A percentile compares a stretch with the other conserved stretches of the same genome.
Conservation (phyloP, 176 grass and related monocot species). For the Carex parvula region DNA sequence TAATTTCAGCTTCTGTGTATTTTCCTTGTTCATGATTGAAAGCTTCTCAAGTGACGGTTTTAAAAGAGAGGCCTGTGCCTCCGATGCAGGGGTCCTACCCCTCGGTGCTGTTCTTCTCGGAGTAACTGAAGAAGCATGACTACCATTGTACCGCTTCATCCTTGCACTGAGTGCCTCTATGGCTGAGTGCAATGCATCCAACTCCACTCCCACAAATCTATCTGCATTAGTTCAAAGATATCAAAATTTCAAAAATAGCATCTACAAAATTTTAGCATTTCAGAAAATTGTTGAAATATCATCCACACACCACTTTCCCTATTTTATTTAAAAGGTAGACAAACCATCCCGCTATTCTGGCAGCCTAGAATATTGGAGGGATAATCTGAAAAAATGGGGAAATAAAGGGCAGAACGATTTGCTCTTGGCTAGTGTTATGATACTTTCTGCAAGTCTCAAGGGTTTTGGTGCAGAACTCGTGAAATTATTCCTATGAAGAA, state of each 20-base stretch:
- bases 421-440: neutral
- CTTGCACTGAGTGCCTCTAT: slow-evolving; percentile 65
- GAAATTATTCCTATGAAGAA: neutral
- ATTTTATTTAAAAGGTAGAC: neutral
- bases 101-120: slow-evolving; percentile 31
- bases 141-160: slow-evolving; percentile 41
- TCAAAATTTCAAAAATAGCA: neutral
- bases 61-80: slow-evolving; percentile 56
- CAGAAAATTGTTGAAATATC: neutral
- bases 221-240: slow-evolving; percentile 37
- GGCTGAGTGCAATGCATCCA: slow-evolving; percentile 65
- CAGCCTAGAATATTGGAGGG: neutral
- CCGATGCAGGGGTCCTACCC: slow-evolving; percentile 39
- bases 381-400: neutral
- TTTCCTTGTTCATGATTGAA: slow-evolving; percentile 69
- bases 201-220: slow-evolving; percentile 69
- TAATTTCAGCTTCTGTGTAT: slow-evolving; percentile 57
- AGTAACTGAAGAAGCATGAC: slow-evolving; percentile 5
- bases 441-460: neutral
- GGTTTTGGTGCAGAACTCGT: neutral
- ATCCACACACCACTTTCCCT: neutral
- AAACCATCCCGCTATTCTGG: neutral
- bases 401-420: neutral
- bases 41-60: slow-evolving; percentile 78
- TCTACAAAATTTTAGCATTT: neutral